Percentiles rank a stretch among this genome's conserved stretches.
Evolutionary conservation across 225 moss, liverwort and hornwort species (phyloP).

Genomic region (Rhytidiadelphus loreus): DNA sequence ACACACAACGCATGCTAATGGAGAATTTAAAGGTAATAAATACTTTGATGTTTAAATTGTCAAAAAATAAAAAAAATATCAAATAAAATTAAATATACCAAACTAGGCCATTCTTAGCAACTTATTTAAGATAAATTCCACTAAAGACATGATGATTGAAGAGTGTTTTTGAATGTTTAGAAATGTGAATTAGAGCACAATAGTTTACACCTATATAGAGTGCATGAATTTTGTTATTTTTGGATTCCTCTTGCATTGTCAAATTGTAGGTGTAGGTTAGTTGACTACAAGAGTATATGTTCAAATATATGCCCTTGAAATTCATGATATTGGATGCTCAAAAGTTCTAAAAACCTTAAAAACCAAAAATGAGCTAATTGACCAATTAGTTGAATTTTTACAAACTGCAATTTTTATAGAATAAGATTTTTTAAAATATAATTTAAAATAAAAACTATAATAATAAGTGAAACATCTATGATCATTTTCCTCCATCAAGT

Average conservation of each 20-base stretch:
- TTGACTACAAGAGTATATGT: not conserved
- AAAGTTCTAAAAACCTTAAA: not conserved
- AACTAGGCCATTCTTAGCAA: not conserved
- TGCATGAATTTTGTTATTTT: not conserved
- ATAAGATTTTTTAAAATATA: no score
- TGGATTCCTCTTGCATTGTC: not conserved
- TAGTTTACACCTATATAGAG: fast-evolving
- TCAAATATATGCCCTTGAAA: not conserved
- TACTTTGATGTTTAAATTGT: not conserved
- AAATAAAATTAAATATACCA: no score
- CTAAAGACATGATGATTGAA: not conserved
- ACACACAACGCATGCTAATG: fast-evolving
- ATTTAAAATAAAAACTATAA: not conserved
- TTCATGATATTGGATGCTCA: not conserved
- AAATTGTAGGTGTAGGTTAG: not conserved
- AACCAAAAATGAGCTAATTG: no score
- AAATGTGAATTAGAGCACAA: not conserved
- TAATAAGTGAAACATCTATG: not conserved
- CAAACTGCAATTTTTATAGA: not conserved
- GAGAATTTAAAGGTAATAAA: not conserved
- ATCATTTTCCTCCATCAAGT: not conserved
- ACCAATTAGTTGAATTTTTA: not conserved
- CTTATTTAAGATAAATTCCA: no score
- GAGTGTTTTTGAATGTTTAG: not conserved
- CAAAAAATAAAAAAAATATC: no score